Evolutionary conservation across 2,329 filamentous ascomycete species (phyloP), one percentile per base, ranked within the genome.

Genomic region (Diaporthe eres): DNA sequence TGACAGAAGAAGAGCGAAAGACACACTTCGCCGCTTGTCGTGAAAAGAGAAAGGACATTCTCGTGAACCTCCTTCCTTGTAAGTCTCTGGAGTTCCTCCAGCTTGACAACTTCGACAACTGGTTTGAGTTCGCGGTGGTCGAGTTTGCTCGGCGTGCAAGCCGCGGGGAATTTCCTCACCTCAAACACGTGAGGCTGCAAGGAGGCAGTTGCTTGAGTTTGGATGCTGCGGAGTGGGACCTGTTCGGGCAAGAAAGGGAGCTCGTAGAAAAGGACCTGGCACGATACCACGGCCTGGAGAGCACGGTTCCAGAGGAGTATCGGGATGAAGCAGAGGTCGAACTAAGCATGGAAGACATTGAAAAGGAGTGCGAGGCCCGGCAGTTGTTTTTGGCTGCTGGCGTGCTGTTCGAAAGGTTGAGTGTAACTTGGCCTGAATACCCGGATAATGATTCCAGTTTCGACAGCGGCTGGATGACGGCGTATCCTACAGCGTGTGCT

Each of bases 261-360:
- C 37, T 13, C 2, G 10, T 34, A 15, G 15, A 17, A 4, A 28
- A 39, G 3, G 34, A 25, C 1, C 12, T 2, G 12, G 47, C 13
- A 39, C 19, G 6, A 5, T 37, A 19, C 2, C 34, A n/a, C 13
- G 31, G 51, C 4, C 63, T 53, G 12, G 3, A 39, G 10, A n/a
- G 12, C 34, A 7, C 25, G 34, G 34, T 39, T n/a, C 57, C 57
- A 15, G 19, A 37, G 37, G 15, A n/a, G 22, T 28, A 12, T 15
- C 5, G 47, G n/a, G 12, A 15, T 1, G 4, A 8, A 4, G 15
- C 65, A 17, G 0, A 1, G 12, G 15, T 28, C 15, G 1, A 1
- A 8, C 7, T 4, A 28, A 34, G 15, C 5, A 10, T 15, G 22
- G 9, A 10, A 13, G 12, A 7, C 10, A 1, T 0, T 28, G 1